Percentiles rank a stretch among this genome's conserved stretches.
Evolutionary conservation across 31 red algal genomes (phyloP).

Genomic region (Pterothamnion heteromorphum): DNA sequence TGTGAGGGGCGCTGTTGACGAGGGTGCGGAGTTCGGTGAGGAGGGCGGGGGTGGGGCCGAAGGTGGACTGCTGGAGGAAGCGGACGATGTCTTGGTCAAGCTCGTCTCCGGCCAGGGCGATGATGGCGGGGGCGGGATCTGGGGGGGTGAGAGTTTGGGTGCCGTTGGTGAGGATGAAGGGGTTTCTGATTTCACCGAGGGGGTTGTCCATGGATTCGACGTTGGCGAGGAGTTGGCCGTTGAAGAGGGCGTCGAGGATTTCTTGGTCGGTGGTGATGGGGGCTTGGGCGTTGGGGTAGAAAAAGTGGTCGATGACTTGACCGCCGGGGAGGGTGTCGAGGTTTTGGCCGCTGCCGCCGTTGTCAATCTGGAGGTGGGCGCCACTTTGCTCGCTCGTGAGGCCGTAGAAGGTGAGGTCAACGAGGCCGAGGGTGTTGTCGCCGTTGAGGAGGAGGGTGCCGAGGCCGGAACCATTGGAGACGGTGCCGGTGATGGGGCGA

Average conservation of each 20-base stretch:
- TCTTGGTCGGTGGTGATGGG: background rate
- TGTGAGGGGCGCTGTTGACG: background rate
- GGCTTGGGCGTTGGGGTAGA: background rate
- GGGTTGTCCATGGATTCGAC: background rate
- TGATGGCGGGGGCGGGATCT: background rate
- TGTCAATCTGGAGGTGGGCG: background rate
- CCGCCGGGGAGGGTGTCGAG: background rate
- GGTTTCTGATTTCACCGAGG: background rate
- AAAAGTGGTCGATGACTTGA: background rate
- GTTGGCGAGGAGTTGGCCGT: background rate
- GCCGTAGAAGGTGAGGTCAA: background rate
- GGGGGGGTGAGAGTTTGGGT: background rate
- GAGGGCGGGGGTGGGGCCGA: background rate
- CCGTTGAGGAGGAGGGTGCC: background rate
- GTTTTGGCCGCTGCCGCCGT: background rate
- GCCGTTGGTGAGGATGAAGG: background rate
- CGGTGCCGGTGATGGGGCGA: background rate
- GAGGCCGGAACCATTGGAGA: background rate
- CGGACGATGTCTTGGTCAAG: constrained; percentile 14
- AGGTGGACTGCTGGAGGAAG: constrained; percentile 25
- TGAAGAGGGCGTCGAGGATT: background rate
- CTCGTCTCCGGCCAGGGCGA: background rate
- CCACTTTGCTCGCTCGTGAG: background rate
- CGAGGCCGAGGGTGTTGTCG: background rate
- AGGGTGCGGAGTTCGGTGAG: background rate